A percentile compares a stretch with the other conserved stretches of the same genome.
Conservation (phyloP, 768 basidiomycete species). For the Naematelia aurantialba region DNA sequence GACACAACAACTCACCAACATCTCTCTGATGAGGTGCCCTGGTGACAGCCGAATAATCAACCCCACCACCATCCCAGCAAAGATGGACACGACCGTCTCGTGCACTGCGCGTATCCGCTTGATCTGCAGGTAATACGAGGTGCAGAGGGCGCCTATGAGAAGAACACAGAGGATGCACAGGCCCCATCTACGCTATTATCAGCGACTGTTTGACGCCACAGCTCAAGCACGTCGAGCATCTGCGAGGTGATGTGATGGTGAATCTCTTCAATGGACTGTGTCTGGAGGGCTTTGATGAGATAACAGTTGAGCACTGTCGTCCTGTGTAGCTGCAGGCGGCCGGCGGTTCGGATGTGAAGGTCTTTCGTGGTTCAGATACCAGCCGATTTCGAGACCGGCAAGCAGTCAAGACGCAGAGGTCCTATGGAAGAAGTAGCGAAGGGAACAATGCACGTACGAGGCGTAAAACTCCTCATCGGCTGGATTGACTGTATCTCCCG, state of each 20-base stretch:
- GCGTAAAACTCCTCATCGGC: constrained; percentile 51
- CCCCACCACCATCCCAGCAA: constrained; percentile 92
- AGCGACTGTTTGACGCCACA: too few species aligned
- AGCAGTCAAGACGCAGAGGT: neutral
- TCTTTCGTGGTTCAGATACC: too few species aligned
- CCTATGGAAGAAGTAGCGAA: constrained; percentile 2
- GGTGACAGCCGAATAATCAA: constrained; percentile 83
- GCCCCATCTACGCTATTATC: constrained; percentile 50
- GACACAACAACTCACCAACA: constrained; percentile 72
- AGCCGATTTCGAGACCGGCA: neutral
- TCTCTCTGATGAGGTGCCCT: constrained; percentile 90
- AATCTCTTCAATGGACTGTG: too few species aligned
- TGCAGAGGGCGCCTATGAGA: constrained; percentile 89
- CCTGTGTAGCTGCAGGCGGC: too few species aligned
- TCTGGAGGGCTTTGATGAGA: too few species aligned
- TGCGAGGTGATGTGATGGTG: too few species aligned
- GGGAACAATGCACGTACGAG: constrained; percentile 31
- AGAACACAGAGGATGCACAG: constrained; percentile 59
- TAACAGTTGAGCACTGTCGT: too few species aligned
- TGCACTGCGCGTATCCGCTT: constrained; percentile 92
- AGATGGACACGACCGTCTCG: constrained; percentile 91
- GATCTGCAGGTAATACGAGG: constrained; percentile 96
- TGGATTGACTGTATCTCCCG: constrained; percentile 35
- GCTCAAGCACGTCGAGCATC: too few species aligned
- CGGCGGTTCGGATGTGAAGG: too few species aligned